These are phyloP conservation scores for Didymella lethalis DNA, from an alignment of 2,329 filamentous ascomycete genomes.

Conservation along the genomic window DNA sequence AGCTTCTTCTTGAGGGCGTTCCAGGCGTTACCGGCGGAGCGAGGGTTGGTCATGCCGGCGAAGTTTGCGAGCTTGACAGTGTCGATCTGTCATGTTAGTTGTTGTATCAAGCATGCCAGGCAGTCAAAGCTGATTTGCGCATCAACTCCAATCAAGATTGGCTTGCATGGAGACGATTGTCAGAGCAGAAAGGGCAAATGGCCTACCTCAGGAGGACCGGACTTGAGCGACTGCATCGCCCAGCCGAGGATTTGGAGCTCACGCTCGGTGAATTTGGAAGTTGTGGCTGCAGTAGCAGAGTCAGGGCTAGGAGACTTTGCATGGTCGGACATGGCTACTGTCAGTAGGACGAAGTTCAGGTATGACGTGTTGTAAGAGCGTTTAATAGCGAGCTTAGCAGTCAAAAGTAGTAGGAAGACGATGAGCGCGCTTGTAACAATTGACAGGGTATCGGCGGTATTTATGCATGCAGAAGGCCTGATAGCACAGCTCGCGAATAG, in stretches of 20 bases:
- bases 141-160: neutral
- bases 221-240: conserved; percentile 51
- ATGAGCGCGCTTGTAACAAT: neutral
- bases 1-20: conserved; percentile 47
- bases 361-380: neutral
- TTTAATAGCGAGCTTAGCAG: neutral
- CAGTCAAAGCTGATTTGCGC: neutral
- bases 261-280: conserved; percentile 44
- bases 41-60: conserved; percentile 48
- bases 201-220: conserved; percentile 46
- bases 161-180: neutral
- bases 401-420: neutral
- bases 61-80: conserved; percentile 48
- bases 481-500: neutral
- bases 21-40: conserved; percentile 51
- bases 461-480: conserved; percentile 13
- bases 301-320: conserved; percentile 19
- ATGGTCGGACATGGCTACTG: conserved; percentile 39
- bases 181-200: neutral
- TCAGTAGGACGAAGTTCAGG: conserved; percentile 1
- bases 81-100: conserved; percentile 44
- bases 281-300: conserved; percentile 1
- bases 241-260: conserved; percentile 47
- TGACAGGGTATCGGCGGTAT: conserved; percentile 3
- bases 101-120: neutral